Conservation (phyloP, 257 asterid species). For the Nicotiana tabacum region DNA sequence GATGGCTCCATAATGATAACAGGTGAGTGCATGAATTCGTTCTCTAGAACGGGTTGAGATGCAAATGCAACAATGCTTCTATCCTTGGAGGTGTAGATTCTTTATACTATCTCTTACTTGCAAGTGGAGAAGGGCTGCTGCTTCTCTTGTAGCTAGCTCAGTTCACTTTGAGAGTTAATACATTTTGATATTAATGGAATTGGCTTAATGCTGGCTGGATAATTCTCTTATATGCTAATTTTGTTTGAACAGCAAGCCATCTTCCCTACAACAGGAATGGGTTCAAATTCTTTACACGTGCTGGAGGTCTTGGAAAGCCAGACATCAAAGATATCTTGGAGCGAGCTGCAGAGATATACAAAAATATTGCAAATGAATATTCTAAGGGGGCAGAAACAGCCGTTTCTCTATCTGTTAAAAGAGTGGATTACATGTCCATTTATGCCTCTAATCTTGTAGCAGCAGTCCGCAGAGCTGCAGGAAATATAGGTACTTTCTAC, state of each 20-base stretch:
- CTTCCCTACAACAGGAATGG: conserved; percentile 98
- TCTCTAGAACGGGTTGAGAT: not conserved
- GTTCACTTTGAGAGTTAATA: not conserved
- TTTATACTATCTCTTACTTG: not conserved
- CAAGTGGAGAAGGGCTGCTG: not conserved
- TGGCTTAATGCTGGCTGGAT: not conserved
- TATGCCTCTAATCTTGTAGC: conserved; percentile 90
- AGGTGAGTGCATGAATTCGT: conserved; percentile 33
- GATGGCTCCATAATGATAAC: conserved; percentile 98
- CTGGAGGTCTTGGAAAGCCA: conserved; percentile 93
- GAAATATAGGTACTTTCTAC: conserved; percentile 50
- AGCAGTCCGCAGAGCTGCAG: conserved; percentile 95
- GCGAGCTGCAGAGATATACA: conserved; percentile 65
- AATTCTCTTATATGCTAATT: conserved; percentile 16
- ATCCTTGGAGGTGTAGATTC: not conserved
- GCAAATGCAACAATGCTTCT: not conserved
- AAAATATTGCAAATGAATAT: conserved; percentile 50
- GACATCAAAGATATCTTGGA: conserved; percentile 94
- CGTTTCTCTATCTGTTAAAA: conserved; percentile 49
- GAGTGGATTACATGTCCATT: conserved; percentile 79
- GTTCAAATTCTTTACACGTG: conserved; percentile 82
- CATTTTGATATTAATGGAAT: not conserved
- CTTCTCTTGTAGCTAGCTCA: not conserved
- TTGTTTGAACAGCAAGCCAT: conserved; percentile 82
- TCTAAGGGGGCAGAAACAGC: conserved; percentile 36